phyloP scores from a whole-genome alignment of 2,329 filamentous ascomycete genomes.

The Triangularia setosa region DNA sequence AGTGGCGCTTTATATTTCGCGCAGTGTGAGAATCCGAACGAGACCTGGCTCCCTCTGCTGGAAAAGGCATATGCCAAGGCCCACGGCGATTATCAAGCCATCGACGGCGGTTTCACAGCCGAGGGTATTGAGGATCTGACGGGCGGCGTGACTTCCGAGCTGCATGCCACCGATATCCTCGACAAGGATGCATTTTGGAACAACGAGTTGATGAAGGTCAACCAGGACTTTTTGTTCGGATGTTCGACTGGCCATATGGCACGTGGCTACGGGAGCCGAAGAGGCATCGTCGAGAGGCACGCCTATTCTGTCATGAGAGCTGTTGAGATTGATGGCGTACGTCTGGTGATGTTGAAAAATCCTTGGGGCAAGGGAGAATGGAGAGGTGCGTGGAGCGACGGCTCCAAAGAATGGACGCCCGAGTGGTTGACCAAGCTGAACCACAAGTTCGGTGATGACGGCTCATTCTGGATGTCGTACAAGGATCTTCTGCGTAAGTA shows the following conservation, averaged over 20 bases:
- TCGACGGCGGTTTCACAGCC: constrained; percentile 62
- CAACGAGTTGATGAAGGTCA: constrained; percentile 74
- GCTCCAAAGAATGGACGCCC: constrained; percentile 58
- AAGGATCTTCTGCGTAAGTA: constrained; percentile 61
- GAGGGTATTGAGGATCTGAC: constrained; percentile 52
- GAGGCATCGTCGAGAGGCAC: constrained; percentile 55
- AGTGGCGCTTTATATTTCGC: constrained; percentile 68
- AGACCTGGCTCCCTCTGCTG: constrained; percentile 69
- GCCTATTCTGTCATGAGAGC: constrained; percentile 61
- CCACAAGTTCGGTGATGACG: constrained; percentile 59
- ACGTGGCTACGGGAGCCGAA: constrained; percentile 56
- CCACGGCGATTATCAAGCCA: constrained; percentile 68
- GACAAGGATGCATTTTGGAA: constrained; percentile 81
- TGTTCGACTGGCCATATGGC: constrained; percentile 60
- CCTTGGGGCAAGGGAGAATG: constrained; percentile 61
- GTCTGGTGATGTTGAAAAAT: constrained; percentile 49
- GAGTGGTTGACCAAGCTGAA: constrained; percentile 54
- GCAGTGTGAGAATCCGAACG: constrained; percentile 63
- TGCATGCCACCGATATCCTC: constrained; percentile 67
- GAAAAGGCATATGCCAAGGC: constrained; percentile 74
- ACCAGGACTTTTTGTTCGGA: constrained; percentile 75
- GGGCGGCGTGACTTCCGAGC: constrained; percentile 66
- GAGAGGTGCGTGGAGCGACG: constrained; percentile 57
- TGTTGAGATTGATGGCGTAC: constrained; percentile 45
- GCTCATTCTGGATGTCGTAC: constrained; percentile 62